Base-by-base conservation (phyloP, 2,329 filamentous ascomycete genomes). In the Trichophyton mentagrophytes region DNA sequence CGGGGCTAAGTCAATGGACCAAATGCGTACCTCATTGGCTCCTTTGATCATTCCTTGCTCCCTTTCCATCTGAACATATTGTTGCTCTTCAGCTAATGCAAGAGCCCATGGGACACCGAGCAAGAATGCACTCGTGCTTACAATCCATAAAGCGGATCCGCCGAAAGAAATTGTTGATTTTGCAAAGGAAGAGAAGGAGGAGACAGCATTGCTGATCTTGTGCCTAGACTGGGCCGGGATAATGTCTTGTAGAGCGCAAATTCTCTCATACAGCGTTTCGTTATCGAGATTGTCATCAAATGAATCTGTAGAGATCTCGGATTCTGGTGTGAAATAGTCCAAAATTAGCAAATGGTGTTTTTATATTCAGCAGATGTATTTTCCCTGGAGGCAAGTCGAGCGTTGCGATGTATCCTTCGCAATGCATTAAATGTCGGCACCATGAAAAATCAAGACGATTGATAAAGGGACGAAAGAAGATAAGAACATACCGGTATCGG, bases 31-130 rank as follows among this genome's bases (percentile, higher is more conserved):
- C 79, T 96, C 89, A 71, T 88, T 86, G 65, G 90, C 90, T 70
- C 88, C 84, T 82, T 96, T 89, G 75, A 93, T 88, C 89, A 96
- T 93, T 75, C 88, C 86, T 83, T 91, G 90, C 79, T 96, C 92
- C 76, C 90, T 85, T 84, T 99, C 93, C 90, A 96, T 95, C 80
- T 96, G 92, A 66, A 92, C 81, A 73, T 95, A 85, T 80, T 96
- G 89, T 81, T 96, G 90, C 80, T 99, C 93, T 80, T 99, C 93
- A 65, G 88, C 86, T 73, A 90, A 92, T 62, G 90, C 92, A 67
- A 99, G 80, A 62, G 90, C 91, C 81, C 90, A 97, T 61, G 93
- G 93, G 58, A 97, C 90, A 68, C 90, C 91, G 65, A 97, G 78
- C 72, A 99, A 79, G 71, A 99, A 82, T 63, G 89, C 90, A 64